phyloP scores from a whole-genome alignment of 495 filamentous ascomycete genomes.

The Hyaloscypha finlandica region DNA sequence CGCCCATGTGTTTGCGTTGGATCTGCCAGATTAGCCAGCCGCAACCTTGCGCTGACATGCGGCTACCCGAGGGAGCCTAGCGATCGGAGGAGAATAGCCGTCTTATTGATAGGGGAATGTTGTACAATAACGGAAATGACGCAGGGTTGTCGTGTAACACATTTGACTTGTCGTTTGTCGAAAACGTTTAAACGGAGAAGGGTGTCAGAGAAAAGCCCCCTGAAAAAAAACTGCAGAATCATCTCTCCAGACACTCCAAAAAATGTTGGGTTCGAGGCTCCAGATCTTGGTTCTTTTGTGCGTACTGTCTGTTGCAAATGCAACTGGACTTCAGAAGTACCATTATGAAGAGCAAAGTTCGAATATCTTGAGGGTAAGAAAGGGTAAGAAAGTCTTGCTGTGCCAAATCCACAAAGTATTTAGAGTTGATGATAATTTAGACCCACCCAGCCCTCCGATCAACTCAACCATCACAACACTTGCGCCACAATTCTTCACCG shows the following conservation, averaged over 20 bases:
- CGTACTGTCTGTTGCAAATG: neutral
- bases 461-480: conserved; percentile 2
- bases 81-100: neutral
- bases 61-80: neutral
- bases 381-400: neutral
- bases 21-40: neutral
- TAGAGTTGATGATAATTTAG: neutral
- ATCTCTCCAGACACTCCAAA: neutral
- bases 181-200: neutral
- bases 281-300: neutral
- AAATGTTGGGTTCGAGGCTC: neutral
- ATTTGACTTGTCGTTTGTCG: neutral
- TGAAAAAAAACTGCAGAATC: neutral
- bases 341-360: neutral
- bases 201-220: too few relatives aligned
- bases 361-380: neutral
- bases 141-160: neutral
- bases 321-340: neutral
- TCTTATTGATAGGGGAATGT: neutral
- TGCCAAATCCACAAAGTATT: neutral
- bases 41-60: neutral
- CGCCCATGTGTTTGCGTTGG: neutral
- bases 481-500: conserved; percentile 15
- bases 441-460: neutral
- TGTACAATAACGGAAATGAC: neutral